Conservation (phyloP, 2,329 filamentous ascomycete genomes). For the Aspergillus costaricaensis region DNA sequence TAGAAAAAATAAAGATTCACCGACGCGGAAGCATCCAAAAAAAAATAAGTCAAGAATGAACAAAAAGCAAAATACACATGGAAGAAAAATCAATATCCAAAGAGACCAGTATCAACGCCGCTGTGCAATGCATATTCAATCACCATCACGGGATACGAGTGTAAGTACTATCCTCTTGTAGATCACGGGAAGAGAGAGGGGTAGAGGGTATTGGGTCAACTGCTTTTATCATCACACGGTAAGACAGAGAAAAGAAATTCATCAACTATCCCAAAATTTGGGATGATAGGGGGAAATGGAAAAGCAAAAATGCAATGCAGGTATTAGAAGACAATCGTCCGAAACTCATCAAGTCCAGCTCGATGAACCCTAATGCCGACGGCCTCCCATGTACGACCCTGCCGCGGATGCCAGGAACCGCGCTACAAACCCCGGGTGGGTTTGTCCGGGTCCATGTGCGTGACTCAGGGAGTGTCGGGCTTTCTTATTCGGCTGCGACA, state of each 20-base stretch:
- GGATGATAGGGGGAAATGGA: not conserved
- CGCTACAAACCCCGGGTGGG: slow-evolving; percentile 41
- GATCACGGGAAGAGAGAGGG: not conserved
- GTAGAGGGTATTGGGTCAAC: not conserved
- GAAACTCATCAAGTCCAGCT: slow-evolving; percentile 13
- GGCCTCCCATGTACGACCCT: slow-evolving; percentile 43
- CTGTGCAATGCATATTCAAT: too few species aligned
- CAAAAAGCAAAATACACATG: too few species aligned
- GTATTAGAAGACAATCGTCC: not conserved
- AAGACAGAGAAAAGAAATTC: too few species aligned
- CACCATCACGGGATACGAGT: too few species aligned
- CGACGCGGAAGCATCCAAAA: too few species aligned
- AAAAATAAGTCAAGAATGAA: too few species aligned
- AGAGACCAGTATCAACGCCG: too few species aligned
- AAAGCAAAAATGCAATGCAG: slow-evolving; percentile 5
- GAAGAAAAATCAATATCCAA: too few species aligned
- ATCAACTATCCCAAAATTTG: too few species aligned
- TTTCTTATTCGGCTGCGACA: slow-evolving; percentile 47
- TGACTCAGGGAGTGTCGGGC: slow-evolving; percentile 35
- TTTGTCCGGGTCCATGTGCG: not conserved
- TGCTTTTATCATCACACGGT: not conserved
- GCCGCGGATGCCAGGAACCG: slow-evolving; percentile 47
- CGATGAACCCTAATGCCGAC: slow-evolving; percentile 23
- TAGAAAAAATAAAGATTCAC: too few species aligned
- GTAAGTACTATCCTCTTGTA: too few species aligned